A percentile compares a stretch with the other conserved stretches of the same genome.
phyloP scores from a whole-genome alignment of 768 basidiomycete species.

The Amanita muscaria region DNA sequence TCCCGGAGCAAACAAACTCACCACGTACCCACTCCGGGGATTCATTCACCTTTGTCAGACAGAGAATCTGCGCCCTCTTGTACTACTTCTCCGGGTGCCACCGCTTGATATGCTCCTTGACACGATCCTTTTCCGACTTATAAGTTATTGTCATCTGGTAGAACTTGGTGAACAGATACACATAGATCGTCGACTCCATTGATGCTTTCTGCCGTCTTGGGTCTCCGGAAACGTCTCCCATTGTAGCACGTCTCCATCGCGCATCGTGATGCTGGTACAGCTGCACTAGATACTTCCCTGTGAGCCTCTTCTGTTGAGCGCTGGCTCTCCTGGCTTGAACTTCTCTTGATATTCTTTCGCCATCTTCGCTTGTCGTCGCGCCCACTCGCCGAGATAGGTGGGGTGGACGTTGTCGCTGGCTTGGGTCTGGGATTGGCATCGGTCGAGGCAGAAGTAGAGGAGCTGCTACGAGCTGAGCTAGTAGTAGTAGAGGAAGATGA shows the following conservation, averaged over 20 bases:
- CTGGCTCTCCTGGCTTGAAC: conserved; percentile 51
- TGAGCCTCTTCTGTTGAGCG: conserved; percentile 25
- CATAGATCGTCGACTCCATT: conserved; percentile 43
- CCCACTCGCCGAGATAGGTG: conserved; percentile 39
- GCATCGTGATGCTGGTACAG: conserved; percentile 55
- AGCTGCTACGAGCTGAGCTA: conserved; percentile 21
- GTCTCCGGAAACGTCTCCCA: conserved; percentile 63
- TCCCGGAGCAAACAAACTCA: background rate
- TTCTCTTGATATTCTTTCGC: conserved; percentile 57
- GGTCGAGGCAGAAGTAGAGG: conserved; percentile 6
- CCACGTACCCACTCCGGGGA: no score
- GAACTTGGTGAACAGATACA: conserved; percentile 52
- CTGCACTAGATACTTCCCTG: conserved; percentile 45
- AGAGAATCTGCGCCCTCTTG: no score
- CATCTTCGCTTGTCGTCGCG: conserved; percentile 54
- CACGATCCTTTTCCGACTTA: conserved; percentile 57
- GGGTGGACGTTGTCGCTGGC: conserved; percentile 14
- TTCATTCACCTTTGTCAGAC: conserved; percentile 55
- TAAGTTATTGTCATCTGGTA: conserved; percentile 45
- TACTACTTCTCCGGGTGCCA: conserved; percentile 87
- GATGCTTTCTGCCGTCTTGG: conserved; percentile 52
- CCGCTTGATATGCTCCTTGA: conserved; percentile 63
- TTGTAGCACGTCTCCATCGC: conserved; percentile 47
- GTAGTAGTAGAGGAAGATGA: conserved; percentile 19
- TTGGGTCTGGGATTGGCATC: conserved; percentile 16